Evolutionary conservation across 2,329 filamentous ascomycete species (phyloP), one percentile per base, ranked within the genome.

Genomic region (Blastomyces silverae): DNA sequence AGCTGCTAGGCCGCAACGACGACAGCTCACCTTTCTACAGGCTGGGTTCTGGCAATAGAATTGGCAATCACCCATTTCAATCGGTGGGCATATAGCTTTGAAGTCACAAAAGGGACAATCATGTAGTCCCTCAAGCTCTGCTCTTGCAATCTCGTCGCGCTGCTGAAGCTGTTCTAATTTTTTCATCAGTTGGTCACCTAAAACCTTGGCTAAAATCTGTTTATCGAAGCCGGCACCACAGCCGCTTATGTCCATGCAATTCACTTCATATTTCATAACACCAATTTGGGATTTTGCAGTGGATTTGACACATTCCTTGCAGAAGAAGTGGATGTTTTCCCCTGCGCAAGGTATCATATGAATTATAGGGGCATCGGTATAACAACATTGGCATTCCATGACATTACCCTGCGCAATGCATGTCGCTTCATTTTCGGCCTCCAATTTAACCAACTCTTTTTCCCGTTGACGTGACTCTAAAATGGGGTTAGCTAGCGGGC

Each of bases 71-170:
- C 34, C 83, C 22, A 84, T 77, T 22, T 89, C 85, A 1, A 89
- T 77, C 0, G 89, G 84, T 0, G 85, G 85, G 68, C 86, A 89
- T 66, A 91, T 88, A 44, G 87, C 89, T 53, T 89, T 90, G 78
- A 85, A 95, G 28, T 89, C 86, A 74, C 91, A 96, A 72, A 92
- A 94, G 0, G 91, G 90, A 69, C 91, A 96, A 42, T 84, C 85
- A 42, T 84, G 89, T 1, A 96, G 82, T 66, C 87, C 85, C 52
- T 91, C 86, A 46, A 95, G 82, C 0, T 82, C 85, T 0, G 90
- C 89, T 66, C 85, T 79, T n/a, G 85, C 83, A 50, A 96, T 79
- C 31, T 85, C 83, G 22, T 87, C 83, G 70, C 89, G 85, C 73
- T 90, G 87, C 72, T 92, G 88, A 62, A 92, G 83, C 28, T 85